phyloP scores from a whole-genome alignment of 345 rosid genomes.

The rapeseed (Brassica napus) region Da-Ae NC_063450.1:29605501-29606000 shows the following conservation, averaged over 20 bases:
- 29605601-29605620: not conserved
- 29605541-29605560: not conserved
- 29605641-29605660: not conserved
- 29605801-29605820: conserved; percentile 79
- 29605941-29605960: conserved; percentile 10
- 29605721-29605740: not conserved
- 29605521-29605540: not conserved
- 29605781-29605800: conserved; percentile 71
- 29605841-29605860: conserved; percentile 71
- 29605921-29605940: not conserved
- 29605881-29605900: not conserved
- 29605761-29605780: conserved; percentile 1
- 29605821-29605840: conserved; percentile 85
- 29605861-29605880: conserved; percentile 59
- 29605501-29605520: not conserved
- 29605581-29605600: too few species aligned
- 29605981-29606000: conserved; percentile 25
- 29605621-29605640: not conserved
- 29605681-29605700: conserved; percentile 80
- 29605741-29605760: not conserved
- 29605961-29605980: conserved; percentile 51
- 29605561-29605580: too few species aligned
- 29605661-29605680: conserved; percentile 66
- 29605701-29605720: conserved; percentile 79
- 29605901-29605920: not conserved